Conservation (phyloP, 1,139 yeast species). For the Yamadazyma kanchanaburiensis region DNA sequence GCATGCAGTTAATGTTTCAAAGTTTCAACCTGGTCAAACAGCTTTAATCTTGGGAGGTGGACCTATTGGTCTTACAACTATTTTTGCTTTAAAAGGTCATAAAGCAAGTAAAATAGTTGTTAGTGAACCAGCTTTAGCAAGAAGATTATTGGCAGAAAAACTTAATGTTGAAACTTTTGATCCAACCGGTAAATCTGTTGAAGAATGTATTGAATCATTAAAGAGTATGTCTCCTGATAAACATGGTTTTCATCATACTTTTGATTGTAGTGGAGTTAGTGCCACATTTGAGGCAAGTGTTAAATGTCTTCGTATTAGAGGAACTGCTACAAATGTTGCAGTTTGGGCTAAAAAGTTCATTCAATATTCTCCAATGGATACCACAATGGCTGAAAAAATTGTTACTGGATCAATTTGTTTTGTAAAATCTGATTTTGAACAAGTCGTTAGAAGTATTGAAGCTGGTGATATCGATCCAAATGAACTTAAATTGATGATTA, state of each 20-base stretch:
- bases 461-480: conserved; percentile 23
- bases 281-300: conserved; percentile 52
- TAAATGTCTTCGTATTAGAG: conserved; percentile 53
- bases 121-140: conserved; percentile 56
- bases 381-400: conserved; percentile 34
- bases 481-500: conserved; percentile 25
- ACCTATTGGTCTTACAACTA: conserved; percentile 58
- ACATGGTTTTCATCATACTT: conserved; percentile 54
- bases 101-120: conserved; percentile 52
- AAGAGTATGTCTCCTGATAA: conserved; percentile 40
- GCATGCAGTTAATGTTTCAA: conserved; percentile 44
- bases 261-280: conserved; percentile 62
- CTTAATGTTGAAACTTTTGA: conserved; percentile 50
- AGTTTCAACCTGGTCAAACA: conserved; percentile 39
- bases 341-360: conserved; percentile 46
- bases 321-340: conserved; percentile 63
- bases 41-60: conserved; percentile 61
- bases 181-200: conserved; percentile 38
- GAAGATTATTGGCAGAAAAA: conserved; percentile 50
- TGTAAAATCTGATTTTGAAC: conserved; percentile 32
- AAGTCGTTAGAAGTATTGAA: conserved; percentile 31
- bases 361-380: conserved; percentile 34
- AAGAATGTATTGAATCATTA: conserved; percentile 28
- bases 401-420: conserved; percentile 43
- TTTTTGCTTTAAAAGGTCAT: conserved; percentile 55